Base-by-base conservation (phyloP, 495 filamentous ascomycete species). In the Rusavskia elegans region DNA sequence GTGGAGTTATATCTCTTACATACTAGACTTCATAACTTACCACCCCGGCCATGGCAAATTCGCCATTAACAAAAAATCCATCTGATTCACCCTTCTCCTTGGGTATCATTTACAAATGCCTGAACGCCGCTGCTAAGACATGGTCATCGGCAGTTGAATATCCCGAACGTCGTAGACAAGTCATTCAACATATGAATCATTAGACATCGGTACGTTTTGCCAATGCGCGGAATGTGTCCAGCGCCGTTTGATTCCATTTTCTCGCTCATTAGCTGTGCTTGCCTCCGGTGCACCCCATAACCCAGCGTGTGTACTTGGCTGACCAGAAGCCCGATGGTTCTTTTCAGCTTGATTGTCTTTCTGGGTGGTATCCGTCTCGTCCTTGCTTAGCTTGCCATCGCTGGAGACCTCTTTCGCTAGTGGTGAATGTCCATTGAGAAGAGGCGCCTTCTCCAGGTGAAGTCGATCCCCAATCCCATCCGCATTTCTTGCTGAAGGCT, bases 271-370 rank as follows among this genome's bases (percentile, higher is more conserved):
- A 19, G 29, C 46, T 21, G 51, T 38, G 16, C 52, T 48, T 39
- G 51, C 49, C 10, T 55, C 44, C 13, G 52, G 51, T 42, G 57
- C 52, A 17, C 54, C 54, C 59, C 59, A 62, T 1, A 62, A 54
- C n/a, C 57, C 59, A 16, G 32, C 53, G 5, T 54, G 57, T 3
- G 53, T 32, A 39, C 51, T 48, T 5, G 53, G 45, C 19, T 25
- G 19, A n/a, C 37, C 52, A 14, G 50, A 21, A 41, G 40, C n/a
- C 13, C 40, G 25, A 5, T 56, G 16, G 40, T 37, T 25, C 42
- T 21, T 2, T 9, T 14, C 13, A 5, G 29, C 49, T 29, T 23
- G 46, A 23, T 48, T 37, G 11, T 21, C 35, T 27, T 27, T 37
- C 19, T 49, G 29, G 36, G 9, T 40, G 14, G 6, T 21, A 20